Evolutionary conservation across 1,284 basidiomycete species (phyloP).

Genomic region (Pseudozyma sp.): DNA sequence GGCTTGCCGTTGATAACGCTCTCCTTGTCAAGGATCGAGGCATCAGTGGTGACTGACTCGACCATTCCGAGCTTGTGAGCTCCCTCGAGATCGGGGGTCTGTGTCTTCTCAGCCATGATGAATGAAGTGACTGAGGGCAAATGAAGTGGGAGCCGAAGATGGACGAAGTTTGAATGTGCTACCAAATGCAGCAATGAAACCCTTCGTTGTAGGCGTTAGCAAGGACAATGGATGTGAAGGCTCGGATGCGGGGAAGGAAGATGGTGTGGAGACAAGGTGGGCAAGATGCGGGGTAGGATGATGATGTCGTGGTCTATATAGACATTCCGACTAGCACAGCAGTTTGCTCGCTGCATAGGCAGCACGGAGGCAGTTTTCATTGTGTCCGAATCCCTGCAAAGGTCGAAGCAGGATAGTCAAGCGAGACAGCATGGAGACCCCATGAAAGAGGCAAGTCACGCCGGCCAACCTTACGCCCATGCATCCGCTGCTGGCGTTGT

Average conservation of each 20-base stretch:
- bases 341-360: no score
- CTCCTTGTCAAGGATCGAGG: conserved; percentile 40
- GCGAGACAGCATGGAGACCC: conserved; percentile 14
- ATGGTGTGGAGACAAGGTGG: conserved; percentile 4
- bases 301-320: conserved; percentile 23
- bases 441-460: conserved; percentile 1
- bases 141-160: not conserved
- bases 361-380: no score
- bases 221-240: not conserved
- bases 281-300: conserved; percentile 18
- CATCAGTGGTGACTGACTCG: conserved; percentile 42
- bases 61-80: conserved; percentile 36
- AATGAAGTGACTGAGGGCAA: not conserved
- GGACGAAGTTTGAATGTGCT: not conserved
- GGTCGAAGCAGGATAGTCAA: not conserved
- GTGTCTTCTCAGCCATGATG: conserved; percentile 35
- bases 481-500: no score
- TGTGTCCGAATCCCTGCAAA: not conserved
- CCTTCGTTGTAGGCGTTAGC: not conserved
- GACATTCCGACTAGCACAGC: not conserved
- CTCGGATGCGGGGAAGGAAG: conserved; percentile 3
- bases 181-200: not conserved
- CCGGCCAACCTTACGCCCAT: no score
- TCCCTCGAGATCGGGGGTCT: conserved; percentile 29
- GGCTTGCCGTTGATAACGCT: conserved; percentile 34